Evolutionary conservation across 176 grass and related monocot genomes (phyloP).

Genomic region (Cenchrus purpureus): DNA sequence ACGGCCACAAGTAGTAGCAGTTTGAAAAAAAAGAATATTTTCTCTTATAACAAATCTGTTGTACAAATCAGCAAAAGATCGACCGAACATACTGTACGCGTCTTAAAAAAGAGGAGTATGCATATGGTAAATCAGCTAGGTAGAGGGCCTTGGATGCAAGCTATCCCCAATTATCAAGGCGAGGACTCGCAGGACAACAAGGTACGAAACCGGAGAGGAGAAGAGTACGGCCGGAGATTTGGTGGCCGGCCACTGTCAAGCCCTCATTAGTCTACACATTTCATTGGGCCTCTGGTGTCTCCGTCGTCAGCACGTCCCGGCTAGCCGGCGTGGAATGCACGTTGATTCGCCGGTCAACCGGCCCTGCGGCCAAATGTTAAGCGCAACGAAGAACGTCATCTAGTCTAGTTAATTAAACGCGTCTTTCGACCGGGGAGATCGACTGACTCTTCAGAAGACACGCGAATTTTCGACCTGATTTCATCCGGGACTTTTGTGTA

Average conservation of each 20-base stretch:
- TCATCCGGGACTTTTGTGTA: neutral
- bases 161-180: neutral
- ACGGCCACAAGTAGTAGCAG: too few relatives aligned
- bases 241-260: constrained; percentile 34
- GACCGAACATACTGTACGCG: too few relatives aligned
- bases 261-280: neutral
- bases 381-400: neutral
- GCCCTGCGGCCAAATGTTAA: neutral
- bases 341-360: neutral
- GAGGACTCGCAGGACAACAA: constrained; percentile 19
- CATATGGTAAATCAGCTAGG: neutral
- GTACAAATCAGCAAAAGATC: too few relatives aligned
- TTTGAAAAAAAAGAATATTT: too few relatives aligned
- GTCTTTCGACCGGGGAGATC: too few relatives aligned
- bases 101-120: too few relatives aligned
- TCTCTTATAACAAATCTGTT: too few relatives aligned
- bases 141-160: neutral
- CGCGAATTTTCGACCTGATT: neutral
- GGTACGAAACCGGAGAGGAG: constrained; percentile 12
- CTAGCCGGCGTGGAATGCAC: constrained; percentile 10
- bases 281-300: neutral
- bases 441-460: neutral
- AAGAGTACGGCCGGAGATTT: constrained; percentile 31
- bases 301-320: neutral
- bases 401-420: neutral